phyloP scores from a whole-genome alignment of 768 basidiomycete genomes.

The Plicaturopsis crispa region DNA sequence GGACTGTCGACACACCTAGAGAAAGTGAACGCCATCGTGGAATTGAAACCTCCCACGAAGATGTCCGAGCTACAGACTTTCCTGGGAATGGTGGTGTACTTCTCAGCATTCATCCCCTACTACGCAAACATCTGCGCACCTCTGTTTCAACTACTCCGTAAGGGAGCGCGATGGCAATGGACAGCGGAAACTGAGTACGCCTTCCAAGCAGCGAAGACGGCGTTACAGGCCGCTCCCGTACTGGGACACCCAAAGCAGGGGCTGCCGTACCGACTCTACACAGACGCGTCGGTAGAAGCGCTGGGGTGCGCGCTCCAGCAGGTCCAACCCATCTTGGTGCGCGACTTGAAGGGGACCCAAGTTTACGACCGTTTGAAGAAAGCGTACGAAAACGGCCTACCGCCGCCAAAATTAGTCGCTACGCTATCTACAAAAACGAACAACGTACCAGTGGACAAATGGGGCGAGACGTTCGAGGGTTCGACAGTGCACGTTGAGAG shows the following conservation, averaged over 20 bases:
- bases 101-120: constrained; percentile 25
- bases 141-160: constrained; percentile 24
- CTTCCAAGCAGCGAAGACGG: constrained; percentile 21
- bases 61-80: constrained; percentile 22
- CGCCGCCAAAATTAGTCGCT: constrained; percentile 15
- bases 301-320: constrained; percentile 23
- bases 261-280: constrained; percentile 25
- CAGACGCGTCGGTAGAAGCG: constrained; percentile 24
- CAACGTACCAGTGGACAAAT: constrained; percentile 13
- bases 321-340: constrained; percentile 21
- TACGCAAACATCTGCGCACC: constrained; percentile 26
- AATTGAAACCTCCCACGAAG: constrained; percentile 12
- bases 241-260: constrained; percentile 20
- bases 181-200: constrained; percentile 15
- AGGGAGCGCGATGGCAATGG: constrained; percentile 18
- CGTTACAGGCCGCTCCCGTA: constrained; percentile 23
- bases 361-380: constrained; percentile 16
- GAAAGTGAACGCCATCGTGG: constrained; percentile 11
- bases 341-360: constrained; percentile 20
- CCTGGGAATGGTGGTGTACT: constrained; percentile 31
- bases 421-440: constrained; percentile 10
- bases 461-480: constrained; percentile 17
- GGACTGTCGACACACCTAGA: constrained; percentile 7
- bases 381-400: constrained; percentile 11
- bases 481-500: constrained; percentile 24